Base-by-base conservation (phyloP, 2,329 filamentous ascomycete genomes). In the Alternaria brassicicola region DNA sequence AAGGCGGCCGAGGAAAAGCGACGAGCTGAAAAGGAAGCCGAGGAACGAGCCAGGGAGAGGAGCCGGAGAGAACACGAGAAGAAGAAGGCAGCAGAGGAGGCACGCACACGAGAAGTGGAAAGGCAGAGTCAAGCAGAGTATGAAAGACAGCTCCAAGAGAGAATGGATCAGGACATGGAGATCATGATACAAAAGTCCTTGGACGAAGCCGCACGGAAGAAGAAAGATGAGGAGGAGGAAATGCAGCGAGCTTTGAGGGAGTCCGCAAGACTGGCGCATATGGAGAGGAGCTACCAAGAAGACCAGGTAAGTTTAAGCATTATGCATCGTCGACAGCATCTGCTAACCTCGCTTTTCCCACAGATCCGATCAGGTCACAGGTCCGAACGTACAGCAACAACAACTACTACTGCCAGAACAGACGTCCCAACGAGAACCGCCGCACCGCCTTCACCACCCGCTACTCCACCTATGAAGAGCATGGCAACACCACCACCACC, bases 161-260 rank as follows among this genome's bases (percentile, higher is more conserved):
- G 48, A 17, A 47, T 63, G 43, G 53, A 59, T 5, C 42, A 36
- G 4, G 59, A 66, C n/a, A 45, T 64, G 21, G 48, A 54, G 19
- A 43, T 53, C 38, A 58, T 56, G 55, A 52, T 62, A 21, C 52
- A 30, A 43, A 46, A 55, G 38, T 63, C 64, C 13, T 52, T 39
- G 23, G 58, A 59, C 41, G 63, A 61, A 31, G 61, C 48, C 9
- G 49, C 46, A 2, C 31, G 28, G 28, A 43, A 41, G 19, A 48
- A 61, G 17, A 39, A 50, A 36, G 31, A 62, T 8, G 49, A 64
- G n/a, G 48, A 53, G 12, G 64, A 64, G 15, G 59, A 61, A 15
- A 12, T 51, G 17, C 59, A 60, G 36, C 38, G 30, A 30, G 61
- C 59, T 2, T 25, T 66, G 13, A 41, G 30, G n/a, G 55, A 59